Evolutionary conservation across 1,284 basidiomycete species (phyloP).

Genomic region (Filobasidium uniguttulatum): DNA sequence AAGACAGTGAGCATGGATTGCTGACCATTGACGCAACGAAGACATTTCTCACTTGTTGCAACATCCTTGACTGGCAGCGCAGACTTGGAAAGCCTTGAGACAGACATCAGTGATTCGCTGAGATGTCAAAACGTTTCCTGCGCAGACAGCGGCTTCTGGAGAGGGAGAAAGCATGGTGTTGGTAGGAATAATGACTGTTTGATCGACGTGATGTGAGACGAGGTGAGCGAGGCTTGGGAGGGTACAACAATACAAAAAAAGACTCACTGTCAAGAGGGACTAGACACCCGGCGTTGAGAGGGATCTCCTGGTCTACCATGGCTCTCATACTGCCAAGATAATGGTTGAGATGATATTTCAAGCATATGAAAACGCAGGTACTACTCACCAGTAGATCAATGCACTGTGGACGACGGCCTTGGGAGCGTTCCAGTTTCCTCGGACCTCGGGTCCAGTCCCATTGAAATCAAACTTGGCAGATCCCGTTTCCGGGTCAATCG

Average conservation of each 20-base stretch:
- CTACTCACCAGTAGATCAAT: conserved; percentile 55
- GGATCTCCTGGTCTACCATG: conserved; percentile 55
- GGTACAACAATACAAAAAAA: neutral
- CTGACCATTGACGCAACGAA: conserved; percentile 9
- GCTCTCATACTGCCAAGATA: conserved; percentile 52
- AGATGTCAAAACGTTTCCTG: conserved; percentile 81
- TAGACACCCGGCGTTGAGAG: conserved; percentile 24
- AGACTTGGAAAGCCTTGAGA: conserved; percentile 80
- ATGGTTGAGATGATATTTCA: neutral
- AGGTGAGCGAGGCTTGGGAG: neutral
- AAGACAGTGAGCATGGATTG: too few relatives aligned
- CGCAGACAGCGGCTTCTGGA: conserved; percentile 75
- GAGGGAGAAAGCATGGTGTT: conserved; percentile 71
- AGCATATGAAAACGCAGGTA: neutral
- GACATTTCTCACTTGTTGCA: conserved; percentile 44
- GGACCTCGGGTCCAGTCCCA: conserved; percentile 76
- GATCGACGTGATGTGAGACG: neutral
- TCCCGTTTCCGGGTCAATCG: conserved; percentile 62
- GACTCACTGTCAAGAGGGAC: conserved; percentile 23
- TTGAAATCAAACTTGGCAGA: conserved; percentile 76
- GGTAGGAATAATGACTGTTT: conserved; percentile 62
- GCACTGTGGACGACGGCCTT: conserved; percentile 77
- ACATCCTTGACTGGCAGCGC: conserved; percentile 85
- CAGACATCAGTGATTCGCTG: conserved; percentile 94
- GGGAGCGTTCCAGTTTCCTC: conserved; percentile 73